Conservation (phyloP, 1,139 yeast species). For the Suhomyces bribrorum region DNA sequence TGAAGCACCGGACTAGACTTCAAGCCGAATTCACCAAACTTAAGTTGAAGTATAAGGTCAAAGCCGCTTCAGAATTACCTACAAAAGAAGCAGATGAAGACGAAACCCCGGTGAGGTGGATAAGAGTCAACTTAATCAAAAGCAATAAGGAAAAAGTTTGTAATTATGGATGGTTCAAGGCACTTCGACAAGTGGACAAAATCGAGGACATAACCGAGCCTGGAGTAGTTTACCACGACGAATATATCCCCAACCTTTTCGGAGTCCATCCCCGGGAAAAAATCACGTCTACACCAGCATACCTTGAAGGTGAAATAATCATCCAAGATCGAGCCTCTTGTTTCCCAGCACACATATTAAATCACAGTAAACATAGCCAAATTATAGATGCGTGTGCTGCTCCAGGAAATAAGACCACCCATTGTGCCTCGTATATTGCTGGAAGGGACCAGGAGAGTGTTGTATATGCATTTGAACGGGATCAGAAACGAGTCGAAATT, state of each 20-base stretch:
- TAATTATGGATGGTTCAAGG: conserved; percentile 40
- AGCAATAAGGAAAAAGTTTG: conserved; percentile 39
- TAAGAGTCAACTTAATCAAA: conserved; percentile 68
- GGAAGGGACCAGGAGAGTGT: conserved; percentile 25
- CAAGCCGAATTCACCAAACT: conserved; percentile 80
- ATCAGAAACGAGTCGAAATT: conserved; percentile 68
- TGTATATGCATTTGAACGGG: conserved; percentile 87
- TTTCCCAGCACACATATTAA: conserved; percentile 85
- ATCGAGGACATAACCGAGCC: conserved; percentile 46
- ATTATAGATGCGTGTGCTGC: conserved; percentile 96
- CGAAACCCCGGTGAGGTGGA: conserved; percentile 87
- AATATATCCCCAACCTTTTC: conserved; percentile 67
- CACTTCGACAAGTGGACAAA: conserved; percentile 49
- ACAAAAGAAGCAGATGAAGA: conserved; percentile 42
- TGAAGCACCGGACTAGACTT: conserved; percentile 75
- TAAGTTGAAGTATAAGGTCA: conserved; percentile 66
- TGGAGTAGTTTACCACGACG: conserved; percentile 70
- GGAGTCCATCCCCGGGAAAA: conserved; percentile 80
- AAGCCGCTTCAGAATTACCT: conserved; percentile 37
- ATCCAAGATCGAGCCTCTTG: conserved; percentile 97
- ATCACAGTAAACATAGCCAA: conserved; percentile 43
- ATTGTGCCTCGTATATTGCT: conserved; percentile 65
- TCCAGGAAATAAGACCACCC: conserved; percentile 97
- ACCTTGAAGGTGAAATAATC: conserved; percentile 73
- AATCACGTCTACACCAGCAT: conserved; percentile 64